Conservation (phyloP, 148 eudicot species). For the Camellia japonica region DNA sequence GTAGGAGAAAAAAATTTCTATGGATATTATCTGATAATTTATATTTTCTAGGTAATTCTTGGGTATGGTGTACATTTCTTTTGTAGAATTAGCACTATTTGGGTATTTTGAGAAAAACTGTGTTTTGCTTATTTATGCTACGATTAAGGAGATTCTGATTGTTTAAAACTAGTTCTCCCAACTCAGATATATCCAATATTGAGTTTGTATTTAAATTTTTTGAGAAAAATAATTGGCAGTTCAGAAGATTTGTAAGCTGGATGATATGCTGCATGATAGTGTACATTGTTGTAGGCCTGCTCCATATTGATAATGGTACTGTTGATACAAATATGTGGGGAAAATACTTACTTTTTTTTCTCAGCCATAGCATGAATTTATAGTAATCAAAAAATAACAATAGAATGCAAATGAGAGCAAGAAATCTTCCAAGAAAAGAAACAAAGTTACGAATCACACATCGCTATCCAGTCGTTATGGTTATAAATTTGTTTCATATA, state of each 20-base stretch:
- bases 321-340: too few relatives aligned
- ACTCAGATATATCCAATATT: neutral
- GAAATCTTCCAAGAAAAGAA: too few relatives aligned
- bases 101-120: neutral
- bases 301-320: neutral
- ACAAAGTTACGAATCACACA: too few relatives aligned
- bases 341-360: too few relatives aligned
- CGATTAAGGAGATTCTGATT: neutral
- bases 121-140: conserved; percentile 5
- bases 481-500: neutral
- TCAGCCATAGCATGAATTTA: too few relatives aligned
- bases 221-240: neutral
- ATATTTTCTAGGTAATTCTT: neutral
- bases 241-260: neutral
- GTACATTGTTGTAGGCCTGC: neutral
- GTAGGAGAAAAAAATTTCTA: neutral
- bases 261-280: neutral
- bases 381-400: too few relatives aligned
- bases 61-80: neutral
- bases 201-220: neutral
- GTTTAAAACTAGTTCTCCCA: neutral
- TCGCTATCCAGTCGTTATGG: neutral
- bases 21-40: neutral
- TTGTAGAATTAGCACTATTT: neutral
- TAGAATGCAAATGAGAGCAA: too few relatives aligned